Evolutionary conservation across 1,284 basidiomycete species (phyloP).

Genomic region (Puccinia horiana): DNA sequence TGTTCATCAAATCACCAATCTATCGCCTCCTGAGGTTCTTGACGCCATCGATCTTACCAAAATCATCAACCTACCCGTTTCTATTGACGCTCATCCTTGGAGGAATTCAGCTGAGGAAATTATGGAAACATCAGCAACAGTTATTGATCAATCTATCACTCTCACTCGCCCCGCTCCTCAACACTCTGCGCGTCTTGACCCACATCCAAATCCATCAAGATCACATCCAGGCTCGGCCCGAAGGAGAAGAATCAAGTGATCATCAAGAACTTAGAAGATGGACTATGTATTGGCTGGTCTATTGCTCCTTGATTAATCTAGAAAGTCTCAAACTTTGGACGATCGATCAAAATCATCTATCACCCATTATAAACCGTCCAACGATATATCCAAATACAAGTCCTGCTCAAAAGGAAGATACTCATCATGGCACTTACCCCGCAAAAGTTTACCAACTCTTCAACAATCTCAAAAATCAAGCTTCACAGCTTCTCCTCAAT

Average conservation of each 20-base stretch:
- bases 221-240: not conserved
- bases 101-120: constrained; percentile 9
- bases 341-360: not conserved
- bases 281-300: constrained; percentile 40
- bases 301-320: constrained; percentile 15
- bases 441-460: not conserved
- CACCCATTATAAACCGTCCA: not conserved
- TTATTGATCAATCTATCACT: constrained; percentile 13
- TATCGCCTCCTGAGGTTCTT: constrained; percentile 16
- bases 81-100: constrained; percentile 7
- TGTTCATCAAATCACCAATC: constrained; percentile 18
- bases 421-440: not conserved
- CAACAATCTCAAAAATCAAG: not conserved
- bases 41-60: constrained; percentile 27
- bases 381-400: constrained; percentile 18
- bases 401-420: not conserved
- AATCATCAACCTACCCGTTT: constrained; percentile 26
- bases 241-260: not conserved
- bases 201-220: constrained; percentile 4
- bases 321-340: not conserved
- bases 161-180: constrained; percentile 20
- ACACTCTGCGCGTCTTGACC: constrained; percentile 10
- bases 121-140: constrained; percentile 31
- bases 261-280: constrained; percentile 11
- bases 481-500: not conserved